Evolutionary conservation across 495 filamentous ascomycete species (phyloP).

Genomic region (Letharia columbiana): DNA sequence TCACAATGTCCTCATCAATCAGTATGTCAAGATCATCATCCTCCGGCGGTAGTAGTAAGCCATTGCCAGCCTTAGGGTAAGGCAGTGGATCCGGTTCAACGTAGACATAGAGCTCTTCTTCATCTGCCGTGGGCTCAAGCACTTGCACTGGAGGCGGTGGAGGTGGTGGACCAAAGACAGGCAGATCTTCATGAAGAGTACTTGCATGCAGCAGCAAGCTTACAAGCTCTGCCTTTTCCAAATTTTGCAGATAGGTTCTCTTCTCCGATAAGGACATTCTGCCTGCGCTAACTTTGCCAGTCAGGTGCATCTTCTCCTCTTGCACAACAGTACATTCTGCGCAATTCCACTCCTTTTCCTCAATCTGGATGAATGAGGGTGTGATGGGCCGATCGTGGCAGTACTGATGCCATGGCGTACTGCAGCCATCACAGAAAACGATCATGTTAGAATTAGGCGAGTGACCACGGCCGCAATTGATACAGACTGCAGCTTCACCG

Average conservation of each 20-base stretch:
- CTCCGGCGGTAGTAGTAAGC: slow-evolving; percentile 32
- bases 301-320: slow-evolving; percentile 21
- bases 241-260: slow-evolving; percentile 39
- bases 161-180: slow-evolving; percentile 29
- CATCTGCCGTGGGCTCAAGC: slow-evolving; percentile 20
- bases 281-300: slow-evolving; percentile 34
- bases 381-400: slow-evolving; percentile 81
- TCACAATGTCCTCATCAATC: slow-evolving; percentile 36
- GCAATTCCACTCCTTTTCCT: slow-evolving; percentile 75
- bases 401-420: slow-evolving; percentile 78
- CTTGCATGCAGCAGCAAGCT: slow-evolving; percentile 39
- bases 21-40: slow-evolving; percentile 40
- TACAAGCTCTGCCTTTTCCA: slow-evolving; percentile 37
- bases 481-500: slow-evolving; percentile 50
- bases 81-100: slow-evolving; percentile 42
- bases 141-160: slow-evolving; percentile 14
- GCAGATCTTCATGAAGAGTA: slow-evolving; percentile 33
- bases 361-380: slow-evolving; percentile 55
- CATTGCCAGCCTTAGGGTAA: slow-evolving; percentile 59
- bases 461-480: slow-evolving; percentile 67
- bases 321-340: slow-evolving; percentile 49
- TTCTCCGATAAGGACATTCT: slow-evolving; percentile 35
- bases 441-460: slow-evolving; percentile 74
- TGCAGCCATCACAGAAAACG: slow-evolving; percentile 92
- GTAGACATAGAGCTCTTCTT: slow-evolving; percentile 34